Evolutionary conservation across 192 early-diverging fungal genomes (phyloP), one percentile per base, ranked within the genome.

Genomic region (Coemansia erecta): DNA sequence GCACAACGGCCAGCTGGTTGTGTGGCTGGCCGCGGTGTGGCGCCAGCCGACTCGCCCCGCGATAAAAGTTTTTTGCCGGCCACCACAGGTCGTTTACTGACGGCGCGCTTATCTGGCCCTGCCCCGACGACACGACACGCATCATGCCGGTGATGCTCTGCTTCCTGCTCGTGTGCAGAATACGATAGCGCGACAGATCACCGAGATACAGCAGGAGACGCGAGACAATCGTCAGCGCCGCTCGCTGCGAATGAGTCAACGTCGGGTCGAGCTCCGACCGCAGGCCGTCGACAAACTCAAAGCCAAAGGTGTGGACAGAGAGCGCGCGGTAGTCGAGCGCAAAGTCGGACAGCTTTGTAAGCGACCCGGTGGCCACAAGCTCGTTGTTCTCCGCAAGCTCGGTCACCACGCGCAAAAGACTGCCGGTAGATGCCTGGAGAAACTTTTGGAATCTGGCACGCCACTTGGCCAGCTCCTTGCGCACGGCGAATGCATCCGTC

Each of bases 1-100:
- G 59, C 47, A 77, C 59, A 10, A 77, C 74, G 1, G 68, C 74
- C 63, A 77, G 63, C 58, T 77, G 74, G 61, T 77, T 77, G 19
- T 77, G 64, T 4, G 74, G 46, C 64, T 77, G 74, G 0, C 74
- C 74, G 26, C 74, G 74, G 37, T 67, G 68, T 31, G 74, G 74
- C 35, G 74, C 74, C 60, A 77, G 52, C 10, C 57, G 50, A 24
- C 70, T 71, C 6, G 74, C 74, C 1, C 56, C 63, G 41, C 60
- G 64, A 52, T 77, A 77, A 52, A 77, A 67, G 56, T 40, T 66
- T 53, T 77, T 77, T 12, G 74, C 74, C 22, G 57, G 39, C 68
- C 61, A 70, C 74, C 74, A 77, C 23, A 63, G 14, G 26, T 70
- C 58, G 11, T 52, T 35, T 13, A 19, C 19, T 35, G 28, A 18